These are phyloP conservation scores for Colletotrichum sp. DNA, from an alignment of 2,329 filamentous ascomycete genomes.

Conservation along the genomic window DNA sequence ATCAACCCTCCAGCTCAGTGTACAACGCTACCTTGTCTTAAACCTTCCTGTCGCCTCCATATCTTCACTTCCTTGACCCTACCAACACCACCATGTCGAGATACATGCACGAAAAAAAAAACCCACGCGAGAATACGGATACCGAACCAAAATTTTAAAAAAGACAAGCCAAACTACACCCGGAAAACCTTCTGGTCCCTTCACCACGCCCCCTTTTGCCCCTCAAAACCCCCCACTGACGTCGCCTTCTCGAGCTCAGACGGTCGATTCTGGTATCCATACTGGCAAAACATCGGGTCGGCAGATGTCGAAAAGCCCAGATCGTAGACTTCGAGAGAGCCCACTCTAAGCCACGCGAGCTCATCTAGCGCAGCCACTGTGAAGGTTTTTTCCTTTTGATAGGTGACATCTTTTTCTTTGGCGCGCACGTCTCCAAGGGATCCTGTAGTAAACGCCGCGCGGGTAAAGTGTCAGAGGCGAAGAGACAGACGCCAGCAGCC, in stretches of 20 bases:
- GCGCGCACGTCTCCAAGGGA: neutral
- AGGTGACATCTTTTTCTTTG: neutral
- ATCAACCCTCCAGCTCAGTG: neutral
- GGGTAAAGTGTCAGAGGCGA: neutral
- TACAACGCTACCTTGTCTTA: neutral
- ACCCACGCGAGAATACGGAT: neutral
- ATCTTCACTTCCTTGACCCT: neutral
- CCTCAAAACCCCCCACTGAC: neutral
- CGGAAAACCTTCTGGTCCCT: neutral
- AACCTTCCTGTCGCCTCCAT: neutral
- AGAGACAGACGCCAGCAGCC: neutral
- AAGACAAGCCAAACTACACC: neutral
- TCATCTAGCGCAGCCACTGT: neutral
- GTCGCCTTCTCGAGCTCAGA: neutral
- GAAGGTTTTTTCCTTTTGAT: neutral
- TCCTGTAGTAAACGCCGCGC: neutral
- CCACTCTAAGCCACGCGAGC: conserved; percentile 6
- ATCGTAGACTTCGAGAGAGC: neutral
- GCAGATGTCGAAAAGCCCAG: neutral
- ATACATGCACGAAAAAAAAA: neutral
- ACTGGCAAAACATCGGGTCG: neutral
- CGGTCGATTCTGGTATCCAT: neutral
- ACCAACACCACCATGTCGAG: neutral
- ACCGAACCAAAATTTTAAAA: neutral
- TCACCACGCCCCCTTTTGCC: neutral